A percentile compares a stretch with the other conserved stretches of the same genome.
Conservation (phyloP, 495 filamentous ascomycete species). For the Massariosphaeria phaeospora region DNA sequence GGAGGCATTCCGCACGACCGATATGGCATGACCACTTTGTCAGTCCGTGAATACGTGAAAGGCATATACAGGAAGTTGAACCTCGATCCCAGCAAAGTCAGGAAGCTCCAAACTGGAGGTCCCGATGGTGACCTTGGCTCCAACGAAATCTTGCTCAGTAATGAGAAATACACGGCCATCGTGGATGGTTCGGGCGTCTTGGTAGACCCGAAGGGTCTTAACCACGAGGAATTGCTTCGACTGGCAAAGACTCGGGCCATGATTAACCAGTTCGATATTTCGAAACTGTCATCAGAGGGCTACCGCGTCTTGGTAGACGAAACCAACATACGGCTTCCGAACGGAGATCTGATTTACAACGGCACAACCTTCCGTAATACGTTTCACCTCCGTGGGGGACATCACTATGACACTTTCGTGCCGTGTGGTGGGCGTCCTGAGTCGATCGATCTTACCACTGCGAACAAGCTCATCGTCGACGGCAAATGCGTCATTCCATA, state of each 20-base stretch:
- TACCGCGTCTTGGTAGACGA: slow-evolving; percentile 95
- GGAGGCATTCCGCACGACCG: slow-evolving; percentile 93
- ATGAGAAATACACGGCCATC: slow-evolving; percentile 88
- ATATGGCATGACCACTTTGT: slow-evolving; percentile 97
- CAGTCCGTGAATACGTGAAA: slow-evolving; percentile 89
- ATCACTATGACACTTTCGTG: slow-evolving; percentile 82
- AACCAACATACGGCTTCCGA: slow-evolving; percentile 75
- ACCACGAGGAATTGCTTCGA: slow-evolving; percentile 75
- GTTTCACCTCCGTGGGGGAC: slow-evolving; percentile 77
- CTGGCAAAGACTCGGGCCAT: slow-evolving; percentile 83
- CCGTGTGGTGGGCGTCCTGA: slow-evolving; percentile 96
- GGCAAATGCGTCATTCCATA: slow-evolving; percentile 83
- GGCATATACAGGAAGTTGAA: slow-evolving; percentile 95
- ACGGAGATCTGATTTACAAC: slow-evolving; percentile 79
- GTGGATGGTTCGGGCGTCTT: slow-evolving; percentile 95
- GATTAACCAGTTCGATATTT: slow-evolving; percentile 80
- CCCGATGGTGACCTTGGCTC: slow-evolving; percentile 95
- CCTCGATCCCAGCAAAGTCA: slow-evolving; percentile 73
- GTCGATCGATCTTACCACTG: slow-evolving; percentile 87
- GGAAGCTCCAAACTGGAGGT: slow-evolving; percentile 95
- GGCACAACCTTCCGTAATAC: slow-evolving; percentile 95
- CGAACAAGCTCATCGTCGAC: slow-evolving; percentile 73
- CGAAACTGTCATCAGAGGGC: slow-evolving; percentile 79
- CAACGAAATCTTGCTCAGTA: slow-evolving; percentile 93
- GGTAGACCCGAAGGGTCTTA: slow-evolving; percentile 82